Conservation (phyloP, 2,329 filamentous ascomycete genomes). For the Fusarium armeniacum region DNA sequence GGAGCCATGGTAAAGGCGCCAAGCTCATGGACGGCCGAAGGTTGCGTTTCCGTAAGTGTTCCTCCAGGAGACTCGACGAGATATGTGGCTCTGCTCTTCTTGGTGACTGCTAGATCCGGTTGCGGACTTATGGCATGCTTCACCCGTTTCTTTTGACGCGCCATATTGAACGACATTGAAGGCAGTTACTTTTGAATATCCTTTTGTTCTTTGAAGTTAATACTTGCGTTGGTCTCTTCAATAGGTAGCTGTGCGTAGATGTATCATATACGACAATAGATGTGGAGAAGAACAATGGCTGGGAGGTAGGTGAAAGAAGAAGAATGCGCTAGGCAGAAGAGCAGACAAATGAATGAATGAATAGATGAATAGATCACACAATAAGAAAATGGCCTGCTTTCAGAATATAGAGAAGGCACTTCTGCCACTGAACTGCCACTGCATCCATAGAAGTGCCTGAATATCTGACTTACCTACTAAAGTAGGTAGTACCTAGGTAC, state of each 20-base stretch:
- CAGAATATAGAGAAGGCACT: background rate
- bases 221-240: background rate
- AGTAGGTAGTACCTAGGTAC: too few relatives aligned
- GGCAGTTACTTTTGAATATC: background rate
- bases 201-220: background rate
- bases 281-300: slow-evolving; percentile 4
- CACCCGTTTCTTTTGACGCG: slow-evolving; percentile 1
- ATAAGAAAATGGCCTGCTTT: background rate
- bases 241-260: slow-evolving; percentile 2
- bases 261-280: background rate
- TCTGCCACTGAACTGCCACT: background rate
- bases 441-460: background rate
- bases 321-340: background rate
- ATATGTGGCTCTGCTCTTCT: slow-evolving; percentile 25
- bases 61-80: slow-evolving; percentile 38
- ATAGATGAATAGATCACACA: background rate
- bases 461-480: too few relatives aligned
- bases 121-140: slow-evolving; percentile 38
- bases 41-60: slow-evolving; percentile 29
- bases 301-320: background rate
- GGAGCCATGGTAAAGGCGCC: background rate
- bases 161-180: slow-evolving; percentile 17
- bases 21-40: slow-evolving; percentile 6
- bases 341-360: background rate
- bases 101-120: slow-evolving; percentile 7